Evolutionary conservation across 495 filamentous ascomycete species (phyloP).

Genomic region (Daldinia grandis): DNA sequence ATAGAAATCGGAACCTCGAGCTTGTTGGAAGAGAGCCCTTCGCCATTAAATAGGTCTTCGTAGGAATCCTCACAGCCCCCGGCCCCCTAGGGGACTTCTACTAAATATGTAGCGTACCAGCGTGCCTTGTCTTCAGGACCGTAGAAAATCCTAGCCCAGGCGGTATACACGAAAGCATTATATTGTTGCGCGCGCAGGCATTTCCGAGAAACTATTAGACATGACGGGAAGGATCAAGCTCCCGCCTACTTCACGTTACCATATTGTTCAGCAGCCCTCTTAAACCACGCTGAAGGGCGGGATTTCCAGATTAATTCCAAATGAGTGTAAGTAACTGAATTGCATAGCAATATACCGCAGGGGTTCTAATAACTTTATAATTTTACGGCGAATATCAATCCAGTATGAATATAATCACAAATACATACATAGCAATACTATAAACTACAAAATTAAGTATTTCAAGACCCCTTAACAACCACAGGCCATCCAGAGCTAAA

Average conservation of each 20-base stretch:
- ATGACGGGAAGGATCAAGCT: background rate
- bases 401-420: too few relatives aligned
- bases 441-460: background rate
- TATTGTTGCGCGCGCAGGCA: background rate
- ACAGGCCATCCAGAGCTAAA: constrained; percentile 72
- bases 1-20: background rate
- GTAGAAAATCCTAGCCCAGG: background rate
- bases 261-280: too few relatives aligned
- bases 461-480: constrained; percentile 13
- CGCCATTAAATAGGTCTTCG: background rate
- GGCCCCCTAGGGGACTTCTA: background rate
- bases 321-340: too few relatives aligned
- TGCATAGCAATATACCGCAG: too few relatives aligned
- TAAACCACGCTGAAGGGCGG: too few relatives aligned
- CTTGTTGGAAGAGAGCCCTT: background rate
- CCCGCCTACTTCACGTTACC: background rate
- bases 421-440: background rate
- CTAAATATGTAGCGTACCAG: background rate
- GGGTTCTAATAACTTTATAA: too few relatives aligned
- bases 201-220: background rate
- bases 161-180: background rate
- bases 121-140: background rate
- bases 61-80: background rate
- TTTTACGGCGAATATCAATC: too few relatives aligned
- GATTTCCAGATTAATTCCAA: too few relatives aligned